These are phyloP conservation scores for Diaporthe citriasiana DNA, from an alignment of 2,329 filamentous ascomycete genomes.

Conservation along the genomic window DNA sequence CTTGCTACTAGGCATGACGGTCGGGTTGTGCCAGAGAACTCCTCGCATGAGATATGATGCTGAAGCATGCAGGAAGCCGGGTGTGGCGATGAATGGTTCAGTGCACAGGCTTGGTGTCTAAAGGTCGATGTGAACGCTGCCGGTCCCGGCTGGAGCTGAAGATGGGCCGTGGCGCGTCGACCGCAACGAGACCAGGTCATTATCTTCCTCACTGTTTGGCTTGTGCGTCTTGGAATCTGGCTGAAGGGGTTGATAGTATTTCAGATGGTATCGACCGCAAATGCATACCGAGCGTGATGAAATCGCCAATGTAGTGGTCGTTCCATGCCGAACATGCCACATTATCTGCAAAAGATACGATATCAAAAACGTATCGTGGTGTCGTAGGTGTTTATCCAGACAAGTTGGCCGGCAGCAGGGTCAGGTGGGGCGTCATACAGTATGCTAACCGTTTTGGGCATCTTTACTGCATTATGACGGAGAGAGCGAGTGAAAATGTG, in stretches of 20 bases:
- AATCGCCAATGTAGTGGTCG: not conserved
- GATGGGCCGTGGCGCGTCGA: not conserved
- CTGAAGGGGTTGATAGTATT: not conserved
- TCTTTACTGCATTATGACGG: not conserved
- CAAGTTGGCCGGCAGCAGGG: conserved; percentile 6
- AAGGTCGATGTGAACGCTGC: not conserved
- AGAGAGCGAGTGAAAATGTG: no score
- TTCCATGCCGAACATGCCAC: no score
- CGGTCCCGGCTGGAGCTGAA: not conserved
- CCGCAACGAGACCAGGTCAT: not conserved
- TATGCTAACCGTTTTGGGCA: not conserved
- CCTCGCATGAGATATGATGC: not conserved
- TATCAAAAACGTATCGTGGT: not conserved
- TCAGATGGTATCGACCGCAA: not conserved
- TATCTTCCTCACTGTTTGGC: not conserved
- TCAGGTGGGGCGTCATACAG: not conserved
- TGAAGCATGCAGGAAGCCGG: not conserved
- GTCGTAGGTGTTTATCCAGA: not conserved
- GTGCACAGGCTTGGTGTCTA: not conserved
- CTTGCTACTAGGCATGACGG: not conserved
- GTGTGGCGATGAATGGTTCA: not conserved
- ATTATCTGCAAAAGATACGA: not conserved
- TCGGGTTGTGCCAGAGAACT: not conserved
- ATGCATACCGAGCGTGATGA: not conserved
- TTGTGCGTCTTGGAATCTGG: not conserved